phyloP scores from a whole-genome alignment of 2,329 filamentous ascomycete genomes.

The Tolypocladium amazonense region DNA sequence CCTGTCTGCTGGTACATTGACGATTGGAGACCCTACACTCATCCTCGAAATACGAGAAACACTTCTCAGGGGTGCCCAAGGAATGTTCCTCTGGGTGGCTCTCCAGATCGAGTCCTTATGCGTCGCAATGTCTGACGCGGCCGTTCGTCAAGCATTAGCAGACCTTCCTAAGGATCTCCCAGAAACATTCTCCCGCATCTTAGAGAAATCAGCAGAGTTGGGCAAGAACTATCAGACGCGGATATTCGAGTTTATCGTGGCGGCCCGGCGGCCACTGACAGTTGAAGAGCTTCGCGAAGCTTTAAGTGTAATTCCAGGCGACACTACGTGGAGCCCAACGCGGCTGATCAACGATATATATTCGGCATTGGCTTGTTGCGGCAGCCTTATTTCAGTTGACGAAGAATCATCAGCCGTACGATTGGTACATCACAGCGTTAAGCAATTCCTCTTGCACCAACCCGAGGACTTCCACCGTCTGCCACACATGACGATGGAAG shows the following conservation, averaged over 20 bases:
- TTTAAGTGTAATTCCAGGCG: slow-evolving; percentile 22
- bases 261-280: slow-evolving; percentile 18
- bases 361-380: slow-evolving; percentile 16
- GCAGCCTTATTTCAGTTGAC: slow-evolving; percentile 21
- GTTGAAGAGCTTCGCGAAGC: slow-evolving; percentile 25
- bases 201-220: slow-evolving; percentile 8
- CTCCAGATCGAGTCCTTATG: slow-evolving; percentile 24
- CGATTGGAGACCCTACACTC: neutral
- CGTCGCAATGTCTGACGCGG: slow-evolving; percentile 20
- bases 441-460: slow-evolving; percentile 17
- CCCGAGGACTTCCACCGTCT: slow-evolving; percentile 2
- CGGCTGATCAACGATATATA: slow-evolving; percentile 13
- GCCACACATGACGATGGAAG: neutral
- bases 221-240: slow-evolving; percentile 10
- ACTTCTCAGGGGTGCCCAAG: slow-evolving; percentile 15
- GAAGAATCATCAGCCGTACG: slow-evolving; percentile 20
- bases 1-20: neutral
- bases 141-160: slow-evolving; percentile 19
- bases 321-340: slow-evolving; percentile 11
- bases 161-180: slow-evolving; percentile 19
- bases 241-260: slow-evolving; percentile 18
- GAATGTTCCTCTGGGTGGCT: slow-evolving; percentile 28
- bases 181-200: slow-evolving; percentile 19
- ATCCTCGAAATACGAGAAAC: slow-evolving; percentile 5
- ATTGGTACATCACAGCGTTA: slow-evolving; percentile 24